Percentiles rank a stretch among this genome's conserved stretches.
phyloP scores from a whole-genome alignment of 139 green algal species.

The Chlorella vulgaris region DNA sequence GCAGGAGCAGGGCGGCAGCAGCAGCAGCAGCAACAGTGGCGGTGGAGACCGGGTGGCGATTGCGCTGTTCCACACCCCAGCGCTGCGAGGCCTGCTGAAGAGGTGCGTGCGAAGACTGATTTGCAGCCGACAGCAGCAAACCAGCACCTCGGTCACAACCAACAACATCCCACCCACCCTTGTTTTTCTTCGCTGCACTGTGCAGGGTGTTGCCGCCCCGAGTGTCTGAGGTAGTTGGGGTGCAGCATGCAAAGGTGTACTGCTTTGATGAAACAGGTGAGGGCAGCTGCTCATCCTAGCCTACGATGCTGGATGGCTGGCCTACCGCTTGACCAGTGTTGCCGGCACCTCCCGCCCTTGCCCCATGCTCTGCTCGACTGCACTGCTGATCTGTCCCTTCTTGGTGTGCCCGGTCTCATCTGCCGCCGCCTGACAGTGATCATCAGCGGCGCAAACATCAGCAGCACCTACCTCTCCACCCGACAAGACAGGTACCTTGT shows the following conservation, averaged over 20 bases:
- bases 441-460: slow-evolving; percentile 62
- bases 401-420: neutral
- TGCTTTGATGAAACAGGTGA: slow-evolving; percentile 57
- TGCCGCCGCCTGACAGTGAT: slow-evolving; percentile 37
- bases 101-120: neutral
- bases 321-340: too few species aligned
- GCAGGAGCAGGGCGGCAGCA: neutral
- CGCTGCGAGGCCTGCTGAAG: slow-evolving; percentile 40
- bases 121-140: neutral
- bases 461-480: slow-evolving; percentile 56
- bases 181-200: neutral
- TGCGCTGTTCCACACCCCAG: slow-evolving; percentile 43
- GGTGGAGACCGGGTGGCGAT: slow-evolving; percentile 7
- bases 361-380: too few species aligned
- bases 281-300: neutral
- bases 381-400: neutral
- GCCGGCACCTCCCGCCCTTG: too few species aligned
- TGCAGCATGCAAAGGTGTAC: slow-evolving; percentile 57
- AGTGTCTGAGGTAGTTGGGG: slow-evolving; percentile 45
- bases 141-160: neutral
- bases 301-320: too few species aligned
- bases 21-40: too few species aligned
- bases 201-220: slow-evolving; percentile 45
- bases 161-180: neutral
- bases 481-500: slow-evolving; percentile 56